Evolutionary conservation across 441 rosid genomes (phyloP), one percentile per base, ranked within the genome.

Genomic region (Corymbia citriodora): DNA sequence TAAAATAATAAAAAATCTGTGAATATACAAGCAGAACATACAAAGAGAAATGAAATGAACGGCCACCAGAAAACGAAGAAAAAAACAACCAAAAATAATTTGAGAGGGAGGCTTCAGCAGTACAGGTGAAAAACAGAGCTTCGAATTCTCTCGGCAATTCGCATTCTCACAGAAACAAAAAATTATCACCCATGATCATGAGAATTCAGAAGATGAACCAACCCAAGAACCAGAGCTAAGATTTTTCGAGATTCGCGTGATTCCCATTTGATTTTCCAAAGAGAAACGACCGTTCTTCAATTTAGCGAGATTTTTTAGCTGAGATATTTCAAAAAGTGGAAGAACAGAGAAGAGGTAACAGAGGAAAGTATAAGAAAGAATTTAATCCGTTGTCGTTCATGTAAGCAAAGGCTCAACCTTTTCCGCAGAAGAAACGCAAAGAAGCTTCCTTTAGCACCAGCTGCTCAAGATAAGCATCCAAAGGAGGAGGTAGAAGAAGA

Each of bases 381-480:
- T 8, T 33, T 52, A 89, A 52, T 89, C 68, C 29, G 27, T 48
- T 1, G 29, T 23, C 49, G 85, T 79, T 79, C 53, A 15, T 7
- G 85, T 45, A 79, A 79, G 85, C n/a, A 12, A 79, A 45, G 85
- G 85, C n/a, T 23, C 10, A 1, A 79, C 85, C 85, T 45, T 79
- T 45, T 23, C 1, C 23, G 85, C 85, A 79, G 53, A 79, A 21
- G n/a, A 79, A 79, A 45, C 53, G 10, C n/a, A 13, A 23, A 23
- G 52, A 23, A 79, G 52, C 52, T 4, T 79, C 52, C 52, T 45
- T 13, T 0, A 79, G 87, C 52, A 70, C 53, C 65, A 68, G 33
- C n/a, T 45, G 25, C 55, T 54, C 50, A 79, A 86, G 89, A 90
- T 87, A 74, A 91, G 89, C 87, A 88, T 68, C 90, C 83, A 27